Evolutionary conservation across 805 yeast genomes (phyloP).

Genomic region (Candida takata): DNA sequence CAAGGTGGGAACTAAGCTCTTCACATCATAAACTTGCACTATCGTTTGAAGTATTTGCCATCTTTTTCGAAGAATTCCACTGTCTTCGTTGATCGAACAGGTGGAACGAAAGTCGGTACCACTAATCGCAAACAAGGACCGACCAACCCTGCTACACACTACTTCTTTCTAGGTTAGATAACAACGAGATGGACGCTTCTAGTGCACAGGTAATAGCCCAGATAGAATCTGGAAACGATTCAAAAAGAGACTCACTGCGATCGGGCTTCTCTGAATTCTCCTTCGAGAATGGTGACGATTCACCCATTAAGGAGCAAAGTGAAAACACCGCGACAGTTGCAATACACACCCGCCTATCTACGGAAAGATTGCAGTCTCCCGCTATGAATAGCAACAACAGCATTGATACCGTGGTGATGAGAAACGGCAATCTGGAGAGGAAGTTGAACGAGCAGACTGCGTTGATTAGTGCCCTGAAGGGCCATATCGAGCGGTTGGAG

Average conservation of each 20-base stretch:
- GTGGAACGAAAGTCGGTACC: too few species aligned
- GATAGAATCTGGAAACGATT: too few species aligned
- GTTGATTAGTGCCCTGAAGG: conserved; percentile 10
- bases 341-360: neutral
- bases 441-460: conserved; percentile 12
- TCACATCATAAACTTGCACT: too few species aligned
- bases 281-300: conserved; percentile 11
- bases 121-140: too few species aligned
- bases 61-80: too few species aligned
- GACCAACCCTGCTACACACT: too few species aligned
- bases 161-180: too few species aligned
- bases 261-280: conserved; percentile 16
- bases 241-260: conserved; percentile 12
- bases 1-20: too few species aligned
- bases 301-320: neutral
- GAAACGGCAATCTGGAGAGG: conserved; percentile 15
- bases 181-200: too few species aligned
- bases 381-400: conserved; percentile 1
- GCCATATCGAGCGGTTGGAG: conserved; percentile 13
- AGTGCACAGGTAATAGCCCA: too few species aligned
- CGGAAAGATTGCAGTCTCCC: conserved; percentile 11
- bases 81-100: too few species aligned
- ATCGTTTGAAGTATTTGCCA: too few species aligned
- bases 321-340: neutral
- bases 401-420: conserved; percentile 10